Evolutionary conservation across 176 grass and related monocot species (phyloP).

Genomic region (Juncus inflexus): DNA sequence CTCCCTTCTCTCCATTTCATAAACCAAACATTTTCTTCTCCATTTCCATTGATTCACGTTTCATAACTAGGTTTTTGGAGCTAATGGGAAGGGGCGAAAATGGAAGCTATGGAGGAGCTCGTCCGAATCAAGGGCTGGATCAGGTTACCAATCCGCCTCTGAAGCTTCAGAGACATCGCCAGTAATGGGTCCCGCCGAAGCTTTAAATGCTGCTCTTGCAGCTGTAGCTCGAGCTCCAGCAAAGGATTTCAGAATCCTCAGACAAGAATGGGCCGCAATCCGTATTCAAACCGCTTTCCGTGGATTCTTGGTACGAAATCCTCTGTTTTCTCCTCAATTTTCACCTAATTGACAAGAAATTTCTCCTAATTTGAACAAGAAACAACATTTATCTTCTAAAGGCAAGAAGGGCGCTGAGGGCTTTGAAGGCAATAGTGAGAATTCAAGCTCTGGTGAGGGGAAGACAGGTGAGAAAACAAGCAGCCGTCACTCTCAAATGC

Average conservation of each 20-base stretch:
- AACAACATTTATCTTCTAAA: conserved; percentile 6
- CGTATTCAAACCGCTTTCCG: conserved; percentile 69
- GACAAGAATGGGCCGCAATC: conserved; percentile 65
- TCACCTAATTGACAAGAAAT: not conserved
- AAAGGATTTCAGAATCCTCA: conserved; percentile 54
- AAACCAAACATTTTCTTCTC: not conserved
- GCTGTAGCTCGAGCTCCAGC: conserved; percentile 54
- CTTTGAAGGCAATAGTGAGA: conserved; percentile 80
- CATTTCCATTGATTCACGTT: conserved; percentile 6
- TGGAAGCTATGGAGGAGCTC: conserved; percentile 60
- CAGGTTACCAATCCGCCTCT: conserved; percentile 14
- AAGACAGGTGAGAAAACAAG: conserved; percentile 64
- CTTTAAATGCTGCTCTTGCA: conserved; percentile 44
- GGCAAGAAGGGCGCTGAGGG: conserved; percentile 80
- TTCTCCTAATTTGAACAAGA: conserved; percentile 7
- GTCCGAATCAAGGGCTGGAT: conserved; percentile 29
- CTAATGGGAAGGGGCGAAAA: conserved; percentile 35
- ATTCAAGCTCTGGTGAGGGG: conserved; percentile 84
- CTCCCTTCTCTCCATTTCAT: not conserved
- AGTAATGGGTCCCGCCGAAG: conserved; percentile 29
- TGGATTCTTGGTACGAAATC: conserved; percentile 43
- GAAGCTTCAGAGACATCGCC: conserved; percentile 42
- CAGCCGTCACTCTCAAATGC: conserved; percentile 74
- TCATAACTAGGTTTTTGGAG: conserved; percentile 13
- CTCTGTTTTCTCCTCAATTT: not conserved